A percentile compares a stretch with the other conserved stretches of the same genome.
These are phyloP conservation scores for Toxicodendron radicans DNA, from an alignment of 345 rosid species.

Conservation along the genomic window DNA sequence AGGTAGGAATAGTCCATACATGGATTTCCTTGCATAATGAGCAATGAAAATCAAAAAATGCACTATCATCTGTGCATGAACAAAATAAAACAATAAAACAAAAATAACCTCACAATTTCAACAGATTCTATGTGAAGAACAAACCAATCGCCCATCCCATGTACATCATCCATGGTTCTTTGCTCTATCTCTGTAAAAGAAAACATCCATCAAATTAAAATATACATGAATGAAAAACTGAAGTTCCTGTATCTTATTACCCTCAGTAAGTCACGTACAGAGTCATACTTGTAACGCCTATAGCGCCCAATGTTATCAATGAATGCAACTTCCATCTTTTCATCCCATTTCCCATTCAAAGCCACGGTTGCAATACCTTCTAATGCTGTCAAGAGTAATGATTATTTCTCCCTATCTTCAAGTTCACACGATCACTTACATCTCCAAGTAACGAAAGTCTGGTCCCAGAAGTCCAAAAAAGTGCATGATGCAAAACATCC, in stretches of 20 bases:
- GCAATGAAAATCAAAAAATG: too few species aligned
- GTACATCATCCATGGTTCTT: too few species aligned
- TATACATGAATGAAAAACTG: too few species aligned
- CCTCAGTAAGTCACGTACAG: constrained; percentile 62
- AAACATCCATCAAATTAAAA: too few species aligned
- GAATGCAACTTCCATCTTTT: constrained; percentile 61
- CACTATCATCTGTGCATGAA: too few species aligned
- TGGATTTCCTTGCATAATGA: too few species aligned
- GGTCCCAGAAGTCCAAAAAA: constrained; percentile 67
- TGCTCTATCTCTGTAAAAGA: too few species aligned
- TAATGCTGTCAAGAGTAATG: constrained; percentile 53
- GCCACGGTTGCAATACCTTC: constrained; percentile 52
- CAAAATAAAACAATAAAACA: too few species aligned
- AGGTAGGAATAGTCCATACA: too few species aligned
- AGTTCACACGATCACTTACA: constrained; percentile 63
- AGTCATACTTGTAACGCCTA: constrained; percentile 65
- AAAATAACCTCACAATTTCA: too few species aligned
- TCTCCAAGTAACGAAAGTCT: constrained; percentile 75
- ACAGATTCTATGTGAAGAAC: too few species aligned
- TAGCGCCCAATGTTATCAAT: constrained; percentile 59
- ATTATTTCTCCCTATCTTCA: constrained; percentile 54
- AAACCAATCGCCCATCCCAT: too few species aligned
- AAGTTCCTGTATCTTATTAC: constrained; percentile 75
- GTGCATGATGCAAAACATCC: constrained; percentile 57
- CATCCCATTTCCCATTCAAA: constrained; percentile 67